These are phyloP conservation scores for Podaxis rugospora DNA, from an alignment of 768 basidiomycete species.

Conservation along the genomic window DNA sequence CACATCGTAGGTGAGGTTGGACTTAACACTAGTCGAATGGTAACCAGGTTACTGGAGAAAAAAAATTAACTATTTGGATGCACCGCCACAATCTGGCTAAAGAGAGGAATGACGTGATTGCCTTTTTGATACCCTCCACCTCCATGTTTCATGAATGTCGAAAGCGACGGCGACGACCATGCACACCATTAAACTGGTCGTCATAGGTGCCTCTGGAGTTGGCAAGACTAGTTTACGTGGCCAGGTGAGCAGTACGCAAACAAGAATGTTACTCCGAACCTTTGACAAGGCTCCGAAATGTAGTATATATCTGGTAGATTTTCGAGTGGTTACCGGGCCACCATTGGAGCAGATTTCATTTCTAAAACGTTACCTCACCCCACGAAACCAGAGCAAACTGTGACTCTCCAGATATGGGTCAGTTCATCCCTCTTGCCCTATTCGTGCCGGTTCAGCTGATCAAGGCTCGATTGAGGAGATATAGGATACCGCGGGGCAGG, in stretches of 20 bases:
- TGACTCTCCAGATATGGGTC: conserved; percentile 65
- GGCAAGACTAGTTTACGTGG: conserved; percentile 80
- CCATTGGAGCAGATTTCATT: conserved; percentile 89
- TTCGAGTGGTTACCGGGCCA: conserved; percentile 73
- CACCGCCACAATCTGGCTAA: conserved; percentile 8
- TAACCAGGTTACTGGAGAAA: no score
- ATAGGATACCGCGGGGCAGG: conserved; percentile 85
- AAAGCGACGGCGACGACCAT: conserved; percentile 29
- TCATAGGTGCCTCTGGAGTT: conserved; percentile 80
- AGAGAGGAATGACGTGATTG: background rate
- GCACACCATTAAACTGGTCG: conserved; percentile 76
- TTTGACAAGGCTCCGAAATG: background rate
- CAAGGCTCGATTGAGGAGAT: conserved; percentile 1
- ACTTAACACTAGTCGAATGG: no score
- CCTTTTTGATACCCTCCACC: background rate
- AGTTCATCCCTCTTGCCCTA: conserved; percentile 13
- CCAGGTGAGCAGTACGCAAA: conserved; percentile 44
- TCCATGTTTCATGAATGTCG: conserved; percentile 13
- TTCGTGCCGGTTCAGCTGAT: background rate
- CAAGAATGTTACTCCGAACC: background rate
- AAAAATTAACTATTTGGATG: background rate
- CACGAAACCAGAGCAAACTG: conserved; percentile 43
- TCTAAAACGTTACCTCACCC: conserved; percentile 68
- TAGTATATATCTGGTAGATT: conserved; percentile 78
- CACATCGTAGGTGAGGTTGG: no score